Conservation (phyloP, 176 grass and related monocot genomes). For the Rhynchospora tenuis region DNA sequence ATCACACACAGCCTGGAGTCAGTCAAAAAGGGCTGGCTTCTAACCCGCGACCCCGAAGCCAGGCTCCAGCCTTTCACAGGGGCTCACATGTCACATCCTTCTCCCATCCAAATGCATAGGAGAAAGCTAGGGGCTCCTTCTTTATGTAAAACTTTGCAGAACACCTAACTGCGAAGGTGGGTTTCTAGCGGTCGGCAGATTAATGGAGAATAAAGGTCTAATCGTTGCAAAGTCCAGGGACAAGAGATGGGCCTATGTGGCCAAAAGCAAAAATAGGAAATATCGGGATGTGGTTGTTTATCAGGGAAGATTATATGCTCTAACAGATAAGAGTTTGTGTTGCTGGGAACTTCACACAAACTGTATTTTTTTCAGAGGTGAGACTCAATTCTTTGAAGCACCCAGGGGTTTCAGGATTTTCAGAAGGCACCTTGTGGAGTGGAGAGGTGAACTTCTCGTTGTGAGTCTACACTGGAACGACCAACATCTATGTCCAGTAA, state of each 20-base stretch:
- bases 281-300: background rate
- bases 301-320: background rate
- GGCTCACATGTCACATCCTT: background rate
- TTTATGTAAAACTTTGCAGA: background rate
- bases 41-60: background rate
- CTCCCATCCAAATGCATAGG: background rate
- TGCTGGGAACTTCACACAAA: background rate
- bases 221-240: background rate
- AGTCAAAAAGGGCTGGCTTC: background rate
- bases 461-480: background rate
- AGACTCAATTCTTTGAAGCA: too few relatives aligned
- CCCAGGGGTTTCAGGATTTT: too few relatives aligned
- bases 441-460: background rate
- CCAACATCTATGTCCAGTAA: too few relatives aligned
- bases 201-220: background rate
- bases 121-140: background rate
- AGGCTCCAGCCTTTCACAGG: background rate
- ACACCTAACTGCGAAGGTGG: background rate
- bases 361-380: too few relatives aligned
- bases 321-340: background rate
- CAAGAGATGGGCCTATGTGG: background rate
- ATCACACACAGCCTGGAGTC: background rate
- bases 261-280: background rate
- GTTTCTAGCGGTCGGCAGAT: background rate
- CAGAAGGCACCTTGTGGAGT: background rate